Evolutionary conservation across 2,329 filamentous ascomycete genomes (phyloP).

Genomic region (Cordyceps fumosorosea): DNA sequence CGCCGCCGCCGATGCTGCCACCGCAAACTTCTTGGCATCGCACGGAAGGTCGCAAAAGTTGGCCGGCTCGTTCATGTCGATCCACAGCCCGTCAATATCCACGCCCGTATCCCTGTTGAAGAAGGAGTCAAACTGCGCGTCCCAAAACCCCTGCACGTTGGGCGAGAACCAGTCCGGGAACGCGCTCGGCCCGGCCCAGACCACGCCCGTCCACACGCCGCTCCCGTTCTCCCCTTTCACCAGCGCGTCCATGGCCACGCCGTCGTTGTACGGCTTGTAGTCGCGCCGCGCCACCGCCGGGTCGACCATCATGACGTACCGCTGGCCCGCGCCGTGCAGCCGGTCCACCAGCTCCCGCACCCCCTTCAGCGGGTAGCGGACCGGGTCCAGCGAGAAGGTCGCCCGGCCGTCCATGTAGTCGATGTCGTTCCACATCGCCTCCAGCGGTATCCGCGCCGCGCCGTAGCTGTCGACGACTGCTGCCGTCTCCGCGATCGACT

Average conservation of each 20-base stretch:
- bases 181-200: constrained; percentile 65
- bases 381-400: constrained; percentile 58
- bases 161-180: constrained; percentile 70
- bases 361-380: constrained; percentile 53
- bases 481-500: constrained; percentile 57
- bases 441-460: constrained; percentile 58
- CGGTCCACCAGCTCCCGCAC: constrained; percentile 61
- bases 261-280: constrained; percentile 31
- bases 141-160: constrained; percentile 59
- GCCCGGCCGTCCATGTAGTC: constrained; percentile 56
- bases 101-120: constrained; percentile 59
- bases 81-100: constrained; percentile 73
- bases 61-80: constrained; percentile 55
- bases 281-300: constrained; percentile 49
- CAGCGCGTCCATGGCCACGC: constrained; percentile 36
- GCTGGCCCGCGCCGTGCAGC: constrained; percentile 60
- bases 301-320: constrained; percentile 70
- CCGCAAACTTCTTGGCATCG: too few relatives aligned
- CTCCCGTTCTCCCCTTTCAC: neutral
- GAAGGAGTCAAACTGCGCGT: constrained; percentile 55
- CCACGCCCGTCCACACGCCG: constrained; percentile 45
- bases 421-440: constrained; percentile 70
- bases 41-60: constrained; percentile 21
- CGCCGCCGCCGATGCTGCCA: too few relatives aligned
- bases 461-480: constrained; percentile 64